Evolutionary conservation across 1,139 yeast species (phyloP).

Genomic region (Hansenula lynferdii): DNA sequence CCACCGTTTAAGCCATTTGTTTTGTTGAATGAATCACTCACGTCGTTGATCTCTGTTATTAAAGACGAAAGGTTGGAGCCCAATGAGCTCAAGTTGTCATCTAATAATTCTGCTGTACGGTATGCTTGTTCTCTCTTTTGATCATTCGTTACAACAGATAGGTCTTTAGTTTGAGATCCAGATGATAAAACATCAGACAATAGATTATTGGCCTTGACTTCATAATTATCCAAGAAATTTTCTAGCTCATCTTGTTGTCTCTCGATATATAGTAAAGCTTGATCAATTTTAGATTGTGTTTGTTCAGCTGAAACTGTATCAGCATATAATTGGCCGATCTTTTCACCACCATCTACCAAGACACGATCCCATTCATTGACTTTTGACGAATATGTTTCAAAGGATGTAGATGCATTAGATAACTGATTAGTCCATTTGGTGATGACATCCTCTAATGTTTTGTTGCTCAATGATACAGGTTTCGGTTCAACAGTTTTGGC

Average conservation of each 20-base stretch:
- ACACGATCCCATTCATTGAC: conserved; percentile 84
- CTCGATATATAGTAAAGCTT: conserved; percentile 78
- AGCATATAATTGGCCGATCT: conserved; percentile 70
- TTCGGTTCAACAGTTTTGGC: conserved; percentile 51
- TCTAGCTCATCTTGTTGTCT: conserved; percentile 93
- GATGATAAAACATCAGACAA: conserved; percentile 38
- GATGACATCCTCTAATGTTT: conserved; percentile 88
- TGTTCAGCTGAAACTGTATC: conserved; percentile 83
- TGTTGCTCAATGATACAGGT: conserved; percentile 80
- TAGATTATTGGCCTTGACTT: conserved; percentile 70
- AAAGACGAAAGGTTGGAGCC: conserved; percentile 73
- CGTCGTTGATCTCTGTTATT: conserved; percentile 81
- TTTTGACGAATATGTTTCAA: conserved; percentile 70
- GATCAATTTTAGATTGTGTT: conserved; percentile 81
- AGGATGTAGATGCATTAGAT: conserved; percentile 65
- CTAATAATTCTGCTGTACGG: conserved; percentile 79
- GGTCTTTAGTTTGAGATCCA: conserved; percentile 18
- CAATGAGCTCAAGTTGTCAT: conserved; percentile 72
- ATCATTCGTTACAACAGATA: conserved; percentile 39
- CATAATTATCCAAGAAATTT: conserved; percentile 75
- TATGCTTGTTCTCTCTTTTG: conserved; percentile 90
- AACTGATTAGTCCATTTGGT: conserved; percentile 91
- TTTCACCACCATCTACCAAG: conserved; percentile 80
- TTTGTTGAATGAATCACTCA: conserved; percentile 77
- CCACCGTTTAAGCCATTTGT: conserved; percentile 27